phyloP scores from a whole-genome alignment of 345 rosid genomes.

The Populus simonii region DNA sequence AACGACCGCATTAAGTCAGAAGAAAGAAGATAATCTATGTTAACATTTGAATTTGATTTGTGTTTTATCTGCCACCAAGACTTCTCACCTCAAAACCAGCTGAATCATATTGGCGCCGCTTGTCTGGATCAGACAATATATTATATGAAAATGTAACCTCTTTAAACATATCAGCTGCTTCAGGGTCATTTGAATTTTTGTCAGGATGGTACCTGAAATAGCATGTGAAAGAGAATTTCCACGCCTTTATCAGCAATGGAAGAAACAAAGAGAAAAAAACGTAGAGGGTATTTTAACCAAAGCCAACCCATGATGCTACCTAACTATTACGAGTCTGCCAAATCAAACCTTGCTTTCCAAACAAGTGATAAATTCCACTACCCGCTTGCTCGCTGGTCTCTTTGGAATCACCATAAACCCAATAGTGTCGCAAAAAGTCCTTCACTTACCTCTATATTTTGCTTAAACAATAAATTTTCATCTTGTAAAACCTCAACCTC shows the following conservation, averaged over 20 bases:
- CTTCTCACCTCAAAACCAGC: constrained; percentile 96
- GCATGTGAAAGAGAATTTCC: not conserved
- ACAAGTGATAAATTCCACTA: not conserved
- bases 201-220: constrained; percentile 95
- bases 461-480: not conserved
- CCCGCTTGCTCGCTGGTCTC: not conserved
- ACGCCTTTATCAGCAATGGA: not conserved
- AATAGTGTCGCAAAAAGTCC: not conserved
- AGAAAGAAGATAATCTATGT: not conserved
- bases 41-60: not conserved
- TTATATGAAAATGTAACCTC: constrained; percentile 93
- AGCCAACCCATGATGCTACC: not conserved
- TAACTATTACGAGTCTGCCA: not conserved
- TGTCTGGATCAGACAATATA: constrained; percentile 88
- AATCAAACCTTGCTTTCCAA: not conserved
- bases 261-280: not conserved
- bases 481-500: not conserved
- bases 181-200: constrained; percentile 89
- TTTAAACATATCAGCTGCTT: constrained; percentile 89
- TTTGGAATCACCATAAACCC: not conserved
- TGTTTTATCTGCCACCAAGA: not conserved
- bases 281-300: not conserved
- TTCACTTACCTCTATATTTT: not conserved
- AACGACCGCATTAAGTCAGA: not conserved
- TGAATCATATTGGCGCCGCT: constrained; percentile 75